Evolutionary conservation across 352 stramenopile genomes (phyloP), one percentile per base, ranked within the genome.

Genomic region (Phytophthora sojae): DNA sequence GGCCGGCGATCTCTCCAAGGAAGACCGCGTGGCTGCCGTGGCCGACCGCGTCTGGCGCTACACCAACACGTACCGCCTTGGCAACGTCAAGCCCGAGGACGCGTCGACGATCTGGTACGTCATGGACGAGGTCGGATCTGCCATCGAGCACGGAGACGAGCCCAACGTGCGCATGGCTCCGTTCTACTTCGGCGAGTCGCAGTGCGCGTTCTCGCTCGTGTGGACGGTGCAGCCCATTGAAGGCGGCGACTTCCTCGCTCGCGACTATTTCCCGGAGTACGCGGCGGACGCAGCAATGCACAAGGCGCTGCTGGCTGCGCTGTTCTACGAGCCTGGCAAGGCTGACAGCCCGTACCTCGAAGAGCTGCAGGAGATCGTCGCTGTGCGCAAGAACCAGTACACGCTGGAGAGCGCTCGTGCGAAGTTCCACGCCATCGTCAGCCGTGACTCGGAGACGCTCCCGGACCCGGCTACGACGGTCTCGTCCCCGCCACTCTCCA

Each of bases 71-170:
- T 88, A 88, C 54, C 66, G 74, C 21, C 69, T 88, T 35, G 78
- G 78, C 26, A 81, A 82, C 45, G 57, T 78, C 9, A 80, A 77
- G 47, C 78, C 73, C 5, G 80, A 84, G 63, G 73, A 84, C 15
- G 61, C 73, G 19, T 73, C 73, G 37, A 63, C 80, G 25, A 88
- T 86, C 53, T 88, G 80, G 78, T 88, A 88, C 64, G 69, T 88
- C 50, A 86, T 88, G 80, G 80, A 88, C 54, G 78, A 88, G 66
- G 80, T 88, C 42, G 80, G 80, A 39, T 85, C 76, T 23, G 80
- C 76, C 6, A 86, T 88, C 50, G 80, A 88, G 52, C 80, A 88
- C 62, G 56, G 56, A 11, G 61, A 84, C 37, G 69, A 67, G 7
- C 76, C 78, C 45, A 88, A 83, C 35, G 71, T 88, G 45, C 67